These are phyloP conservation scores for Colletotrichum endophyticum DNA, from an alignment of 2,329 filamentous ascomycete species.

Conservation along the genomic window DNA sequence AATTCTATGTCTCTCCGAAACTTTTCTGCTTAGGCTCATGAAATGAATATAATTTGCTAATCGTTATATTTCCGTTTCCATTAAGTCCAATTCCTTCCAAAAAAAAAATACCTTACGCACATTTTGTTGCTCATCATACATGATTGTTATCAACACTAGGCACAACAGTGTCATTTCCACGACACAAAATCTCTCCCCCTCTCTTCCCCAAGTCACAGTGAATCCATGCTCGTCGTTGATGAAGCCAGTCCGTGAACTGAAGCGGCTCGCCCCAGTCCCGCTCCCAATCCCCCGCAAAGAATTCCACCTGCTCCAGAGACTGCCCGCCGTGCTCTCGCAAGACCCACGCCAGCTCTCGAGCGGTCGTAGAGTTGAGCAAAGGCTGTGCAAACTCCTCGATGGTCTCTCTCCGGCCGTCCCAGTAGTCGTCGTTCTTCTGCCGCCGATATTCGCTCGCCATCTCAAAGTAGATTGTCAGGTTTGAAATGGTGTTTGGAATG, in stretches of 20 bases:
- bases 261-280: neutral
- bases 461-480: neutral
- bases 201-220: neutral
- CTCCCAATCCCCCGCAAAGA: neutral
- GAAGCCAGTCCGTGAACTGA: neutral
- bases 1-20: neutral
- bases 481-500: neutral
- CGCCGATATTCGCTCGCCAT: neutral
- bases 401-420: neutral
- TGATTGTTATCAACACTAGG: neutral
- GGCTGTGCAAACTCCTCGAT: neutral
- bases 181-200: neutral
- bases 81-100: fast-evolving
- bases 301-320: neutral
- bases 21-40: neutral
- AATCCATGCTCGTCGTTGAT: neutral
- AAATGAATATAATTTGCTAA: neutral
- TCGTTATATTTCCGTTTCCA: neutral
- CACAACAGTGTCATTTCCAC: neutral
- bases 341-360: neutral
- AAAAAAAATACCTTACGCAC: neutral
- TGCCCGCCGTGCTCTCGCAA: neutral
- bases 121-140: neutral
- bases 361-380: neutral
- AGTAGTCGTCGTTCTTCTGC: neutral